A percentile compares a stretch with the other conserved stretches of the same genome.
Evolutionary conservation across 345 rosid species (phyloP).

Genomic region (Lagerstroemia speciosa): DNA sequence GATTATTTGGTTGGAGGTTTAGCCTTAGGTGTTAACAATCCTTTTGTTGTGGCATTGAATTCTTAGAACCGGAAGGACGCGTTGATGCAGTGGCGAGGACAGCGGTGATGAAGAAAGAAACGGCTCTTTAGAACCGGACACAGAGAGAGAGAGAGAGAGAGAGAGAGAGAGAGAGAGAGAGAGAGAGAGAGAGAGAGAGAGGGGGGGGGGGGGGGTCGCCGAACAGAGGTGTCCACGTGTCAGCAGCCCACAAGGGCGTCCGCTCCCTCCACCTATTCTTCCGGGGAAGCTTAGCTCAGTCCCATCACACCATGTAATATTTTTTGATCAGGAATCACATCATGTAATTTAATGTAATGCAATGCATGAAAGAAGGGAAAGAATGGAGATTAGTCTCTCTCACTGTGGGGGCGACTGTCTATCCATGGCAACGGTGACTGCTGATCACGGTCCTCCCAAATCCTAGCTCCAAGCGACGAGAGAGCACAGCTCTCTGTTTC

Average conservation of each 20-base stretch:
- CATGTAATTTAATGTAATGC: not conserved
- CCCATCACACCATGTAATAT: not conserved
- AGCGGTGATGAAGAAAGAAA: not conserved
- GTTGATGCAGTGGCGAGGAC: no score
- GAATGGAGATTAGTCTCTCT: not conserved
- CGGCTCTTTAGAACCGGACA: not conserved
- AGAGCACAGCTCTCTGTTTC: not conserved
- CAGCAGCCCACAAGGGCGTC: not conserved
- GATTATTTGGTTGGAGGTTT: no score
- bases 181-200: no score
- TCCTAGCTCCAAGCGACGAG: not conserved
- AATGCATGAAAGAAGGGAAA: not conserved
- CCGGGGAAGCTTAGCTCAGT: constrained; percentile 1
- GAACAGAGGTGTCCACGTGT: not conserved
- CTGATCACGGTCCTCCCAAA: not conserved
- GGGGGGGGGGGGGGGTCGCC: no score
- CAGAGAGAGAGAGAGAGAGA: not conserved
- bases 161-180: no score
- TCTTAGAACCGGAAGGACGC: no score
- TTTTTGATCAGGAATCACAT: not conserved
- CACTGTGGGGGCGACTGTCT: not conserved
- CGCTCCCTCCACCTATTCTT: not conserved
- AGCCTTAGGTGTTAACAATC: not conserved
- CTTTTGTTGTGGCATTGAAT: not conserved
- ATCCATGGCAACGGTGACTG: not conserved